phyloP scores from a whole-genome alignment of 768 basidiomycete genomes.

The Epithele typhae region DNA sequence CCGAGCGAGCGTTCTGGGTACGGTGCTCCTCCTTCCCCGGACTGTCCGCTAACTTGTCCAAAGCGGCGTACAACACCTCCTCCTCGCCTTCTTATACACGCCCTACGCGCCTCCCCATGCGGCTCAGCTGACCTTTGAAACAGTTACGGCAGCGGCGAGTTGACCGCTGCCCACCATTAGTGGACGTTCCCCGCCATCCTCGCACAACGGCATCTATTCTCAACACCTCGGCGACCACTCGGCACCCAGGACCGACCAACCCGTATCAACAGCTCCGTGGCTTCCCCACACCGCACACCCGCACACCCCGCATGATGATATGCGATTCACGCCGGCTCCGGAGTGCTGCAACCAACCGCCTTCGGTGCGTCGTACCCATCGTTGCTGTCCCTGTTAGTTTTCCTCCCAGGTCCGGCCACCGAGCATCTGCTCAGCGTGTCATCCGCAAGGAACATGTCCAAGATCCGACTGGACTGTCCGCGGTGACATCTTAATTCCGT shows the following conservation, averaged over 20 bases:
- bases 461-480: constrained; percentile 4
- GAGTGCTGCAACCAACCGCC: too few relatives aligned
- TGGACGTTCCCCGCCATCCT: background rate
- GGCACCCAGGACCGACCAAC: constrained; percentile 4
- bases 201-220: constrained; percentile 11
- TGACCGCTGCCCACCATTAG: constrained; percentile 7
- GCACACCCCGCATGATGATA: constrained; percentile 5
- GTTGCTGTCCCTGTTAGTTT: background rate
- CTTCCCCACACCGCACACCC: constrained; percentile 2
- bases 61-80: background rate
- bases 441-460: background rate
- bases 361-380: background rate
- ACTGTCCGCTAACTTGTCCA: background rate
- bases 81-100: constrained; percentile 8
- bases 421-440: constrained; percentile 1
- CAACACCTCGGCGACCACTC: constrained; percentile 7
- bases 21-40: background rate
- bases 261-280: background rate
- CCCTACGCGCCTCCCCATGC: constrained; percentile 5
- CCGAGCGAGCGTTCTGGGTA: background rate
- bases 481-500: background rate
- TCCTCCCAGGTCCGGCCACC: constrained; percentile 2
- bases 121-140: constrained; percentile 10
- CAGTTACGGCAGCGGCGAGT: constrained; percentile 10
- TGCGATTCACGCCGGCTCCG: too few relatives aligned